These are phyloP conservation scores for Moesziomyces globuligerus DNA, from an alignment of 1,284 basidiomycete species.

Conservation along the genomic window DNA sequence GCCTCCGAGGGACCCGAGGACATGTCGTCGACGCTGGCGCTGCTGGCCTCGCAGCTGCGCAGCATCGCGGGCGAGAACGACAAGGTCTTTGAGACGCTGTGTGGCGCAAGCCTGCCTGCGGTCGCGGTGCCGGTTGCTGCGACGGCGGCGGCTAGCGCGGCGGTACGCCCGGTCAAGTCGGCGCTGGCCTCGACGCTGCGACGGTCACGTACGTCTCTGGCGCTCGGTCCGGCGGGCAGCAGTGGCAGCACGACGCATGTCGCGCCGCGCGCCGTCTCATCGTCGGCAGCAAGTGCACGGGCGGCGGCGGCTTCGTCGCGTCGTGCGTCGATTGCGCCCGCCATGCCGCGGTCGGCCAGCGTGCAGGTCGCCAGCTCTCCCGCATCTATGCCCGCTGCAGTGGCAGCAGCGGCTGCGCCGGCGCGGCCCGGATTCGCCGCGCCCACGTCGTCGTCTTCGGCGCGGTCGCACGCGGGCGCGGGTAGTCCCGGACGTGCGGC, in stretches of 20 bases:
- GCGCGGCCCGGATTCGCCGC: conserved; percentile 35
- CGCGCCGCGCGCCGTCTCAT: conserved; percentile 15
- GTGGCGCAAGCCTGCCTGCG: conserved; percentile 72
- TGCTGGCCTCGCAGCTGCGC: conserved; percentile 64
- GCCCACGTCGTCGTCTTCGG: conserved; percentile 38
- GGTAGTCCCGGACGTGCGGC: conserved; percentile 20
- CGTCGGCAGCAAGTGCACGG: conserved; percentile 1
- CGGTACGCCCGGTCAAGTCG: conserved; percentile 8
- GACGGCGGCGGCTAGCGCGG: neutral
- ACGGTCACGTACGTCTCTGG: conserved; percentile 14
- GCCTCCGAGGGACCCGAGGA: conserved; percentile 69
- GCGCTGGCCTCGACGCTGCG: conserved; percentile 16
- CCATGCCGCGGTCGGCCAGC: conserved; percentile 21
- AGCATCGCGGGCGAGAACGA: conserved; percentile 70
- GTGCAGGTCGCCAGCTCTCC: conserved; percentile 27
- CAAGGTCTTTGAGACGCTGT: conserved; percentile 72
- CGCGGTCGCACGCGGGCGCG: conserved; percentile 11
- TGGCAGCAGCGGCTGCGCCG: neutral
- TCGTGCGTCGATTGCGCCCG: conserved; percentile 5
- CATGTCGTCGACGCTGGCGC: conserved; percentile 68
- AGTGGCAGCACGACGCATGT: neutral
- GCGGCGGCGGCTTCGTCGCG: conserved; percentile 4
- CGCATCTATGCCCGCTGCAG: neutral
- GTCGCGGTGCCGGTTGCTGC: neutral
- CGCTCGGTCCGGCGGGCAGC: conserved; percentile 3